Conservation (phyloP, 306 rosid species). For the Luffa acutangula region DNA sequence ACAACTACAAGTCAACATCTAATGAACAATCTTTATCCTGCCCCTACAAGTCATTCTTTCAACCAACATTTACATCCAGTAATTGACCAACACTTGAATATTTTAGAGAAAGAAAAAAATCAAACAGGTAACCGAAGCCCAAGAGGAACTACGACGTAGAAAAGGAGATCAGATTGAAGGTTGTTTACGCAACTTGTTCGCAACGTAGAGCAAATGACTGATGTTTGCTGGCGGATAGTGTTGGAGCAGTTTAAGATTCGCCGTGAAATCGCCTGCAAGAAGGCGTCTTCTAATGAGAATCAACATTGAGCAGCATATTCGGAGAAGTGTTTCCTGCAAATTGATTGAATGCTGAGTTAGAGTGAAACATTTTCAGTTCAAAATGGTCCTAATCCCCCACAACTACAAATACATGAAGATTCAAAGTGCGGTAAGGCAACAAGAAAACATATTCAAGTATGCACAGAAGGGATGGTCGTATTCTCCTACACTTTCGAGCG, state of each 20-base stretch:
- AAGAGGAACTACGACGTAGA: neutral
- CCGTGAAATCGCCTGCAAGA: slow-evolving; percentile 95
- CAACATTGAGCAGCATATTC: slow-evolving; percentile 96
- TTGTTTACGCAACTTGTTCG: slow-evolving; percentile 83
- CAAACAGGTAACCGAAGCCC: neutral
- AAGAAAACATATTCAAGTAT: neutral
- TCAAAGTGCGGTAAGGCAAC: neutral
- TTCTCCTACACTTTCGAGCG: neutral
- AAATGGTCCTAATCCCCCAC: neutral
- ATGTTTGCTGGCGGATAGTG: slow-evolving; percentile 83
- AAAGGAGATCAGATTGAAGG: slow-evolving; percentile 27
- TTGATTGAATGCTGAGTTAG: neutral
- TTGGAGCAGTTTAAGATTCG: slow-evolving; percentile 91
- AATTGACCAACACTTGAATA: slow-evolving; percentile 33
- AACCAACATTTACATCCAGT: slow-evolving; percentile 38
- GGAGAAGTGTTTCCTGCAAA: slow-evolving; percentile 81
- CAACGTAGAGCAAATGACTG: slow-evolving; percentile 92
- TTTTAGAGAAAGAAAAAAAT: slow-evolving; percentile 14
- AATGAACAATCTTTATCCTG: slow-evolving; percentile 10
- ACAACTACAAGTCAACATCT: neutral
- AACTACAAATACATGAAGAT: neutral
- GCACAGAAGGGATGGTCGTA: neutral
- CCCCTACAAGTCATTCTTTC: slow-evolving; percentile 7
- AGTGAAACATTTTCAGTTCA: neutral
- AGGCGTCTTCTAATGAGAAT: slow-evolving; percentile 80